Evolutionary conservation across 2,329 filamentous ascomycete species (phyloP).

Genomic region (Ilyonectria mors-panacis): DNA sequence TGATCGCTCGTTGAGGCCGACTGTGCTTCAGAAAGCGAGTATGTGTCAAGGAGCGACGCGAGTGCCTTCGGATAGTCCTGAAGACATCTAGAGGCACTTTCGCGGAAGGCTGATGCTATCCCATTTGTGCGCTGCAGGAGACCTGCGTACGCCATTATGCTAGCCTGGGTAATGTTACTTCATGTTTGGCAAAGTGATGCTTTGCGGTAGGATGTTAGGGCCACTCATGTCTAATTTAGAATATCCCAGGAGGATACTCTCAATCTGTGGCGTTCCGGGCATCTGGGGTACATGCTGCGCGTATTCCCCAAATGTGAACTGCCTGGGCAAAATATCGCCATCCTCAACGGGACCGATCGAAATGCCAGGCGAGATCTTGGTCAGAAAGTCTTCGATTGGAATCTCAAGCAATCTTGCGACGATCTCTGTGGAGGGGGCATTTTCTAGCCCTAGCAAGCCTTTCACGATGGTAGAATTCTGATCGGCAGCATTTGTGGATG

Average conservation of each 20-base stretch:
- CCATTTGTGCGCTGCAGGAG: constrained; percentile 1
- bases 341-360: no score
- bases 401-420: no score
- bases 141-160: constrained; percentile 18
- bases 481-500: background rate
- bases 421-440: background rate
- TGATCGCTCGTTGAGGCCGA: constrained; percentile 9
- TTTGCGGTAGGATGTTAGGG: no score
- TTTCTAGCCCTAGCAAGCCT: background rate
- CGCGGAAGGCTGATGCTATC: constrained; percentile 14
- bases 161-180: constrained; percentile 4
- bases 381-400: no score
- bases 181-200: background rate
- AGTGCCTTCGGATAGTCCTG: background rate
- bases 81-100: background rate
- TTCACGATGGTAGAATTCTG: background rate
- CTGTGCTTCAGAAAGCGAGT: background rate
- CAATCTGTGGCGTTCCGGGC: background rate
- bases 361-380: no score
- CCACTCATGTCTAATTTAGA: constrained; percentile 16
- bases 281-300: background rate
- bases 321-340: no score
- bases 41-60: background rate
- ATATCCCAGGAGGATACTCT: background rate
- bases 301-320: no score